Evolutionary conservation across 495 filamentous ascomycete species (phyloP).

Genomic region (Talaromyces ruber): DNA sequence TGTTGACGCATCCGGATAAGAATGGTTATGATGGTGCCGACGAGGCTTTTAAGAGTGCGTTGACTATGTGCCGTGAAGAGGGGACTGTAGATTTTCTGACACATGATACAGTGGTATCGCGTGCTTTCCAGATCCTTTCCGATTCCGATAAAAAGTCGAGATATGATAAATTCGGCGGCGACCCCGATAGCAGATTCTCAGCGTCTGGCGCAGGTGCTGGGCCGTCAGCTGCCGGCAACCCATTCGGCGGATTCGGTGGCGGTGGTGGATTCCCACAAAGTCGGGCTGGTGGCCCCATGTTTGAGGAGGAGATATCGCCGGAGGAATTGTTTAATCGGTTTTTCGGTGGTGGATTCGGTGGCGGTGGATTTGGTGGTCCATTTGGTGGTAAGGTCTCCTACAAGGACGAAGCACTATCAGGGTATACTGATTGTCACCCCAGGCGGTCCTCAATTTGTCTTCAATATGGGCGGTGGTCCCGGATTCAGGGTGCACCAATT

Average conservation of each 20-base stretch:
- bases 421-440: neutral
- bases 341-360: slow-evolving; percentile 62
- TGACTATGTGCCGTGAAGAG: neutral
- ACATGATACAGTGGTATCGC: slow-evolving; percentile 62
- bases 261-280: slow-evolving; percentile 47
- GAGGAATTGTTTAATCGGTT: slow-evolving; percentile 96
- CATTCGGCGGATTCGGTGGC: slow-evolving; percentile 66
- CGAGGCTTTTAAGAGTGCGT: slow-evolving; percentile 88
- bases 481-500: slow-evolving; percentile 83
- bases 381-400: slow-evolving; percentile 54
- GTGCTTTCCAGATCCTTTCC: slow-evolving; percentile 87
- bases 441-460: slow-evolving; percentile 77
- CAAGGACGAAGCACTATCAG: neutral
- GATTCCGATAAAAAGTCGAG: slow-evolving; percentile 85
- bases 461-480: slow-evolving; percentile 80
- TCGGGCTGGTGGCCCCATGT: slow-evolving; percentile 43
- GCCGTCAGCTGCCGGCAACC: slow-evolving; percentile 33
- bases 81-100: neutral
- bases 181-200: slow-evolving; percentile 81
- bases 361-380: slow-evolving; percentile 45
- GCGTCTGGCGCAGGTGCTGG: slow-evolving; percentile 40
- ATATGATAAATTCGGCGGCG: slow-evolving; percentile 81
- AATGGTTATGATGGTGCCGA: slow-evolving; percentile 96
- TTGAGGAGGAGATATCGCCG: slow-evolving; percentile 87
- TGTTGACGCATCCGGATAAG: slow-evolving; percentile 96